Percentiles rank a stretch among this genome's conserved stretches.
These are phyloP conservation scores for Russula lepida DNA, from an alignment of 768 basidiomycete species.

Conservation along the genomic window DNA sequence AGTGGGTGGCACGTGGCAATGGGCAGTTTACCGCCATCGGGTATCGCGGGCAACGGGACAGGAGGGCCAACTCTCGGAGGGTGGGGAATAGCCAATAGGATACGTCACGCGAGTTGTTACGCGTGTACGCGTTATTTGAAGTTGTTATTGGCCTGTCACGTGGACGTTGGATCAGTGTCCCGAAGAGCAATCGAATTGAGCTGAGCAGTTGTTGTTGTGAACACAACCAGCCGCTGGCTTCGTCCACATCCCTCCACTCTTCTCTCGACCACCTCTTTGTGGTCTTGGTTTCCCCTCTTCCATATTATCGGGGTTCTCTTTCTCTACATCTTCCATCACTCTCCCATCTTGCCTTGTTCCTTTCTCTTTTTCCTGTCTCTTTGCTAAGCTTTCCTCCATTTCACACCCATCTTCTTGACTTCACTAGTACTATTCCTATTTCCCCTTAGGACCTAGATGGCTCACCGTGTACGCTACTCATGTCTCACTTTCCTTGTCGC, in stretches of 20 bases:
- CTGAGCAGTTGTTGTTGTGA: conserved; percentile 9
- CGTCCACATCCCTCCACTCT: conserved; percentile 12
- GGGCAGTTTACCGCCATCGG: background rate
- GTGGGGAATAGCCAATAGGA: background rate
- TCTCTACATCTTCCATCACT: background rate
- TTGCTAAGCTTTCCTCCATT: conserved; percentile 6
- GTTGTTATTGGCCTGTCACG: conserved; percentile 19
- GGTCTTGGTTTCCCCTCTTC: conserved; percentile 8
- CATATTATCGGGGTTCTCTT: conserved; percentile 9
- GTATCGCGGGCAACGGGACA: too few species aligned
- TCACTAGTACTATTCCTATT: conserved; percentile 16
- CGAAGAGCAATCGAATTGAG: background rate
- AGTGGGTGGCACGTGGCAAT: conserved; percentile 52
- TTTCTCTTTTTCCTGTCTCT: conserved; percentile 16
- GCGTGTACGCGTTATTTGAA: conserved; percentile 22
- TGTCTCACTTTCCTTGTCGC: background rate
- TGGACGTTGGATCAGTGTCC: conserved; percentile 15
- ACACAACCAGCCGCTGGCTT: conserved; percentile 21
- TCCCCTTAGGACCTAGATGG: conserved; percentile 16
- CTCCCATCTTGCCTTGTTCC: conserved; percentile 6
- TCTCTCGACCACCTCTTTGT: conserved; percentile 4
- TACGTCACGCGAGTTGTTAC: conserved; percentile 12
- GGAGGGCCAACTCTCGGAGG: too few species aligned
- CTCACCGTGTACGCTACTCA: conserved; percentile 17
- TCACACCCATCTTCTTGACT: conserved; percentile 13